Percentiles rank a stretch among this genome's conserved stretches.
These are phyloP conservation scores for Epichloe glyceriae DNA, from an alignment of 2,329 filamentous ascomycete genomes.

Conservation along the genomic window DNA sequence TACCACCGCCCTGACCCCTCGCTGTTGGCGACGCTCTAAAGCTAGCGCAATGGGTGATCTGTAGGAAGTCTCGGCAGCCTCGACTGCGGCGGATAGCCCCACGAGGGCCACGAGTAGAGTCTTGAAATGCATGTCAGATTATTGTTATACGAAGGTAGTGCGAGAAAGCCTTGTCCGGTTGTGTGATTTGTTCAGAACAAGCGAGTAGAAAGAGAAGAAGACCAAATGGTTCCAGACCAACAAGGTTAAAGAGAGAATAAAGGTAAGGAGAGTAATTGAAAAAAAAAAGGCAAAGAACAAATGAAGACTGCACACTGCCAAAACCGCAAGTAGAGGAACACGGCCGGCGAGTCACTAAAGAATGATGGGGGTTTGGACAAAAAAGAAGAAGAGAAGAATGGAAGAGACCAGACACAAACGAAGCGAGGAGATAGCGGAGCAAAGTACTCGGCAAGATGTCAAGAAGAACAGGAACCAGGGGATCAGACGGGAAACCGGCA, in stretches of 20 bases:
- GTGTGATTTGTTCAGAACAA: background rate
- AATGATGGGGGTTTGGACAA: conserved; percentile 20
- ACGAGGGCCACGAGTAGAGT: conserved; percentile 34
- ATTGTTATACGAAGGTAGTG: background rate
- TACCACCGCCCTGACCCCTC: background rate
- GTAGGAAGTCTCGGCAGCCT: conserved; percentile 30
- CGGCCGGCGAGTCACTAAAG: conserved; percentile 10
- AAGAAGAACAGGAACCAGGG: conserved; percentile 20
- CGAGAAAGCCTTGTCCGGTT: conserved; percentile 6
- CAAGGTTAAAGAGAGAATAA: conserved; percentile 5
- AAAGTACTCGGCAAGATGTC: conserved; percentile 23
- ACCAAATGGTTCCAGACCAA: conserved; percentile 11
- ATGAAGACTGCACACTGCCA: conserved; percentile 14
- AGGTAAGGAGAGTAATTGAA: conserved; percentile 4
- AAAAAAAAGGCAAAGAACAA: conserved; percentile 15
- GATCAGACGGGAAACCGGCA: conserved; percentile 19
- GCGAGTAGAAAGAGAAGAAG: conserved; percentile 13
- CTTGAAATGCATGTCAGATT: conserved; percentile 35
- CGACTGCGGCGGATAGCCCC: conserved; percentile 22
- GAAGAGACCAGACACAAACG: conserved; percentile 33
- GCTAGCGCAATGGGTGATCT: conserved; percentile 23
- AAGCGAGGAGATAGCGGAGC: conserved; percentile 19
- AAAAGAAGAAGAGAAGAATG: conserved; percentile 5
- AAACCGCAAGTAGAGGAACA: conserved; percentile 13
- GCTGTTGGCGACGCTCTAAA: conserved; percentile 28